Evolutionary conservation across 2,329 filamentous ascomycete species (phyloP).

Genomic region (Lojkania enalia): DNA sequence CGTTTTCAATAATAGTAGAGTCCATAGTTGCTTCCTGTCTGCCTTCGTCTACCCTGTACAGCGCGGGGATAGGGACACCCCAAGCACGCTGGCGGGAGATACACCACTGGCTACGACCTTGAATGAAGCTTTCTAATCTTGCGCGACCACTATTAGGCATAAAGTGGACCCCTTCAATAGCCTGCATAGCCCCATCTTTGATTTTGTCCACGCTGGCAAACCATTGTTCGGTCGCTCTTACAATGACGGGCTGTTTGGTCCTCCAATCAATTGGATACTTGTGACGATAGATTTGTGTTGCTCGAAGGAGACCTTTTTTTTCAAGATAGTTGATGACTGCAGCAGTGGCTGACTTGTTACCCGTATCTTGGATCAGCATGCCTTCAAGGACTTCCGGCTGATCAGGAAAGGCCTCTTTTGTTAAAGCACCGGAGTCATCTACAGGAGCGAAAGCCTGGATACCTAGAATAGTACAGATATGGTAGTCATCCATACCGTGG

Average conservation of each 20-base stretch:
- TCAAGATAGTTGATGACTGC: constrained; percentile 71
- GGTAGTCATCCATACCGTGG: constrained; percentile 96
- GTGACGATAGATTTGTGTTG: constrained; percentile 73
- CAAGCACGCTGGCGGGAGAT: constrained; percentile 94
- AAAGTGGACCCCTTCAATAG: constrained; percentile 74
- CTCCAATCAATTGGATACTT: constrained; percentile 99
- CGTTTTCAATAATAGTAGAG: constrained; percentile 77
- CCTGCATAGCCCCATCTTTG: constrained; percentile 70
- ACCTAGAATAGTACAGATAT: constrained; percentile 70
- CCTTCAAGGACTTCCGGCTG: constrained; percentile 70
- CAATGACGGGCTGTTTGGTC: constrained; percentile 88
- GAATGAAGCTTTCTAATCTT: constrained; percentile 82
- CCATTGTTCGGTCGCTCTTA: constrained; percentile 94
- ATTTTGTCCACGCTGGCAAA: constrained; percentile 90
- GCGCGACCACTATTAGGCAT: constrained; percentile 73
- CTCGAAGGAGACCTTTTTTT: constrained; percentile 59
- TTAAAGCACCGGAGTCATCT: constrained; percentile 80
- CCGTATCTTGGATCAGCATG: constrained; percentile 66
- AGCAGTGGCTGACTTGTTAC: constrained; percentile 58
- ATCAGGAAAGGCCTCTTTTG: constrained; percentile 73
- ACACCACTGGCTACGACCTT: constrained; percentile 92
- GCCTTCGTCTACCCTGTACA: constrained; percentile 71
- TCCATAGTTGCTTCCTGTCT: constrained; percentile 72
- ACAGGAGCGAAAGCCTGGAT: constrained; percentile 81
- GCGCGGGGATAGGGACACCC: constrained; percentile 93